phyloP scores from a whole-genome alignment of 495 filamentous ascomycete genomes.

The Podospora conica region DNA sequence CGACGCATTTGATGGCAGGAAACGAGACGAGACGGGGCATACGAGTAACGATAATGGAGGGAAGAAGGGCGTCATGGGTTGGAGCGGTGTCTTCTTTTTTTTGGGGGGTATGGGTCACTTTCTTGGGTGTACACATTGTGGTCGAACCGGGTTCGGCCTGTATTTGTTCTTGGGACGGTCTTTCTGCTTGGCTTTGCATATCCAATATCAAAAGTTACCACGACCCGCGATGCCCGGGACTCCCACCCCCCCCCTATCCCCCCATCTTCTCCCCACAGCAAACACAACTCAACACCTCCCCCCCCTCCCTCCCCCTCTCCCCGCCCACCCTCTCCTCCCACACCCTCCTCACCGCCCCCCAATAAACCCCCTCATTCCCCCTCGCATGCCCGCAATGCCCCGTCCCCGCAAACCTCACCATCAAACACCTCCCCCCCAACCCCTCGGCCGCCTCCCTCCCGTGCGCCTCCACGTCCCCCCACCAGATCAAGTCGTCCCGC shows the following conservation, averaged over 20 bases:
- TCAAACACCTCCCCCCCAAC: constrained; percentile 15
- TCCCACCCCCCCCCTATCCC: background rate
- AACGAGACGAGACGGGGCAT: background rate
- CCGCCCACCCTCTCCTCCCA: constrained; percentile 18
- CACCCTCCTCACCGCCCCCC: constrained; percentile 18
- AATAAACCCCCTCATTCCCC: constrained; percentile 21
- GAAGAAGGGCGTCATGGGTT: background rate
- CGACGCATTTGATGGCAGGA: background rate
- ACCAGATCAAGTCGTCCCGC: constrained; percentile 29
- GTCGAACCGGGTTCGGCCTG: background rate
- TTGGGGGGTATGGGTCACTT: background rate
- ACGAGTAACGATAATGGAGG: background rate
- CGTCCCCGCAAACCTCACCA: constrained; percentile 28
- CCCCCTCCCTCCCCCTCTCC: background rate
- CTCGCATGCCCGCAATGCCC: constrained; percentile 31
- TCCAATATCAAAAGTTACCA: background rate
- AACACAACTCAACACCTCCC: constrained; percentile 3
- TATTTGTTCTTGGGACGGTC: background rate
- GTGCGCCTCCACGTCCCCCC: constrained; percentile 31
- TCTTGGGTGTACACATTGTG: background rate
- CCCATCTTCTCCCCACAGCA: constrained; percentile 4
- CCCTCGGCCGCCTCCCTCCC: constrained; percentile 9
- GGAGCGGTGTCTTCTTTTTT: background rate
- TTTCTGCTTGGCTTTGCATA: background rate
- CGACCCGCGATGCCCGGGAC: background rate